Evolutionary conservation across 108 stramenopile species (phyloP).

Genomic region (Cylindrotheca fusiformis): DNA sequence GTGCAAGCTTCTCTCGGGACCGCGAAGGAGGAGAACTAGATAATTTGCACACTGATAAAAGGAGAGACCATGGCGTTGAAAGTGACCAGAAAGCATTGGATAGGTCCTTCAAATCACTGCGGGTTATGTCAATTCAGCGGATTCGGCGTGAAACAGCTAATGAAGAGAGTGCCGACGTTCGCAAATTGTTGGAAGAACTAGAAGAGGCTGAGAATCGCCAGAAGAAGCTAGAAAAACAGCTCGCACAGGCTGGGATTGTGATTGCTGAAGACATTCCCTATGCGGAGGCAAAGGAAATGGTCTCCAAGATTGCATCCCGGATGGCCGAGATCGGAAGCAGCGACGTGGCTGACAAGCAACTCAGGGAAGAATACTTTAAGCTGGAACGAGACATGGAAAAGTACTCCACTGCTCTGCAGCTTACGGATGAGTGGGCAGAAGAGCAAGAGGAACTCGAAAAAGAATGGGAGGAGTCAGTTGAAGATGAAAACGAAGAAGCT

Average conservation of each 20-base stretch:
- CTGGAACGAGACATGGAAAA: slow-evolving; percentile 40
- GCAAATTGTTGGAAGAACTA: slow-evolving; percentile 27
- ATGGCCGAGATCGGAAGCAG: slow-evolving; percentile 30
- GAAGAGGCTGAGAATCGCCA: slow-evolving; percentile 31
- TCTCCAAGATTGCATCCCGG: slow-evolving; percentile 14
- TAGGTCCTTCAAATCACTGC: slow-evolving; percentile 7
- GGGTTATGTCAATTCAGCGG: slow-evolving; percentile 22
- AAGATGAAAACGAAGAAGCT: slow-evolving; percentile 23
- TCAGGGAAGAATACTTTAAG: slow-evolving; percentile 26
- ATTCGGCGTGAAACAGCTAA: background rate
- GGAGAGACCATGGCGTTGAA: too few relatives aligned
- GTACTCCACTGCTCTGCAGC: slow-evolving; percentile 23
- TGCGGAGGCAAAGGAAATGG: slow-evolving; percentile 31
- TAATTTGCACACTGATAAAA: too few relatives aligned
- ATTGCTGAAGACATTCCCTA: slow-evolving; percentile 46
- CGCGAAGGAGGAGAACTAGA: too few relatives aligned
- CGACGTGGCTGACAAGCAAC: slow-evolving; percentile 9
- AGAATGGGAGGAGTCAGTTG: slow-evolving; percentile 34
- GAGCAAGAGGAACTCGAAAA: slow-evolving; percentile 29
- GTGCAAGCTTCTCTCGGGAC: too few relatives aligned
- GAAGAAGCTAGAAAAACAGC: slow-evolving; percentile 30
- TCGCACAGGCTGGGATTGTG: slow-evolving; percentile 28
- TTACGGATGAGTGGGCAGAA: slow-evolving; percentile 34
- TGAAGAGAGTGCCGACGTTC: slow-evolving; percentile 7
- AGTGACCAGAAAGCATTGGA: background rate